Evolutionary conservation across 371 early-diverging fungal genomes (phyloP).

Genomic region (Apophysomyces variabilis): DNA sequence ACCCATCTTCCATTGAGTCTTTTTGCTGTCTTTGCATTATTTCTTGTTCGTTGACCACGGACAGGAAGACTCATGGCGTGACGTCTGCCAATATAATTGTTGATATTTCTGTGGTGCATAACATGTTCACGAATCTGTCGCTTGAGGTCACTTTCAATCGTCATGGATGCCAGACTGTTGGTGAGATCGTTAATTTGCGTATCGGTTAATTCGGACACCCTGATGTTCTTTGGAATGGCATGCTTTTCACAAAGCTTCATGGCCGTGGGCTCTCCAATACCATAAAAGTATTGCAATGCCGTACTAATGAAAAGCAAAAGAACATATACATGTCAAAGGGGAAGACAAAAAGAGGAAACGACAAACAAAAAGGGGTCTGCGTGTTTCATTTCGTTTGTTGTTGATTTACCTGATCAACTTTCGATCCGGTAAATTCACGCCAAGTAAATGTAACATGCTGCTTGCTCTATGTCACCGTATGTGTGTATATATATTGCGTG

Average conservation of each 20-base stretch:
- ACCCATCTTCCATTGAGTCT: slow-evolving; percentile 76
- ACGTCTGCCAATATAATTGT: slow-evolving; percentile 82
- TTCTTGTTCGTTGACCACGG: slow-evolving; percentile 87
- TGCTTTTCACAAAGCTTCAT: slow-evolving; percentile 77
- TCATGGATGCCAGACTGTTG: slow-evolving; percentile 84
- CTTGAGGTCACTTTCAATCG: slow-evolving; percentile 88
- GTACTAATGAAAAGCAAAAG: slow-evolving; percentile 21
- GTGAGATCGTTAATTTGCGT: slow-evolving; percentile 86
- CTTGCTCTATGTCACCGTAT: slow-evolving; percentile 2
- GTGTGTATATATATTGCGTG: slow-evolving; percentile 9
- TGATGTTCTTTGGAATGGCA: slow-evolving; percentile 77
- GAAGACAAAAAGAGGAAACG: too few species aligned
- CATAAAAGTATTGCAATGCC: slow-evolving; percentile 87
- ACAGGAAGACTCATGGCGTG: slow-evolving; percentile 91
- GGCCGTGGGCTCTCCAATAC: slow-evolving; percentile 85
- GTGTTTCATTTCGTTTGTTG: too few species aligned
- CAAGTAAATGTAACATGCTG: slow-evolving; percentile 88
- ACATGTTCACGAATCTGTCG: slow-evolving; percentile 83
- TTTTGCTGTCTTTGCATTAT: slow-evolving; percentile 90
- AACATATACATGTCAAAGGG: too few species aligned
- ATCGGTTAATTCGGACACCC: slow-evolving; percentile 87
- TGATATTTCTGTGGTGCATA: slow-evolving; percentile 80
- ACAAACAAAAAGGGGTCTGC: too few species aligned
- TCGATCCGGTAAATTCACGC: slow-evolving; percentile 92
- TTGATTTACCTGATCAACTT: slow-evolving; percentile 70